Base-by-base conservation (phyloP, 208 protist genomes). In the Phytomonas francai region DNA sequence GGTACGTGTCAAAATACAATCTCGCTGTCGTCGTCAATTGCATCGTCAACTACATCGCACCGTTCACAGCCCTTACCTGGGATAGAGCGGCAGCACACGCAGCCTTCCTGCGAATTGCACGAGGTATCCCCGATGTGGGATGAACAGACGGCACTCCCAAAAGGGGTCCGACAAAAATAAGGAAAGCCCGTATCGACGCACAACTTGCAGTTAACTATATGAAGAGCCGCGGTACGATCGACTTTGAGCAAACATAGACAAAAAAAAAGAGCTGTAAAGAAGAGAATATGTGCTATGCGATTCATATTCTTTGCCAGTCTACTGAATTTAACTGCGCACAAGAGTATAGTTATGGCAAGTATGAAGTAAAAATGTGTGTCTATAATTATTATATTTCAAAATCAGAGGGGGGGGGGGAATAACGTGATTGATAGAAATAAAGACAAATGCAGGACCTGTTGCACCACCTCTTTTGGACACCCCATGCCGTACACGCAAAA, bases 111-210 rank as follows among this genome's bases (percentile, higher is more conserved):
- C 1, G 42, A 19, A n/a, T 70, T 32, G 58, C 73, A 81, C 8
- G 22, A 16, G 28, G 72, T 63, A 16, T 79, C 73, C 19, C 70
- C 69, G 25, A 66, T 70, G 54, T 77, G 58, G 1, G 33, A 42
- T 25, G 72, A 71, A 60, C 74, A 79, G 25, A 68, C 66, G 64
- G 67, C 45, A 58, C 78, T 75, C 0, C 25, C 65, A 36, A 85
- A 65, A 29, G 69, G 73, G 0, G 61, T 70, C 16, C 69, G 32
- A 60, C 83, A 88, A 12, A 85, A 19, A 61, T 88, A 88, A 1
- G 73, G 70, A 51, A 79, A 83, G n/a, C 83, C 83, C 28, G 65
- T 77, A 29, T 58, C 25, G 8, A 60, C 51, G 64, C 83, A 88
- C 64, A 73, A 75, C 22, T 45, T 32, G 72, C 83, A 88, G 68